These are phyloP conservation scores for Cladosporium sp. DNA, from an alignment of 2,329 filamentous ascomycete species.

Conservation along the genomic window DNA sequence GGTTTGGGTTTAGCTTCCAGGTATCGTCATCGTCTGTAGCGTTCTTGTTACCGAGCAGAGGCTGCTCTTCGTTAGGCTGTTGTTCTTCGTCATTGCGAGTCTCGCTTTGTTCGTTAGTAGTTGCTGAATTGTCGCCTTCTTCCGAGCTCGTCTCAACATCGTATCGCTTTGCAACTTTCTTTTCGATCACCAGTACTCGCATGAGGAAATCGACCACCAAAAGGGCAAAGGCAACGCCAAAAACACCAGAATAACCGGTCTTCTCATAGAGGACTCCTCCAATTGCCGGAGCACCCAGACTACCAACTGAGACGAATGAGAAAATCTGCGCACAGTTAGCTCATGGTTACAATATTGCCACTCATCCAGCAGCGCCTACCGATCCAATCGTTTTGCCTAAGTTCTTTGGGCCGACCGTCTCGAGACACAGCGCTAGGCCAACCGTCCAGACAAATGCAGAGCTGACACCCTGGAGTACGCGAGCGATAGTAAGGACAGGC, in stretches of 20 bases:
- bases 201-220: conserved; percentile 60
- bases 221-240: conserved; percentile 56
- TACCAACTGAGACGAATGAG: conserved; percentile 59
- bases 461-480: conserved; percentile 59
- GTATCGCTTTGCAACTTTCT: conserved; percentile 52
- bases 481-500: conserved; percentile 51
- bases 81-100: not conserved
- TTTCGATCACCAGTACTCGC: conserved; percentile 63
- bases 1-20: conserved; percentile 48
- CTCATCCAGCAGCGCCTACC: conserved; percentile 34
- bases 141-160: not conserved
- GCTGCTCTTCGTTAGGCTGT: conserved; percentile 38
- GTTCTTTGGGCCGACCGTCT: conserved; percentile 58
- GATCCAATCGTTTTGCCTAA: conserved; percentile 63
- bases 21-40: conserved; percentile 30
- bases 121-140: not conserved
- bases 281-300: conserved; percentile 57
- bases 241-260: conserved; percentile 60
- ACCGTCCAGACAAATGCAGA: conserved; percentile 62
- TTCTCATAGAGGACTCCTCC: conserved; percentile 63
- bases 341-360: not conserved
- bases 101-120: conserved; percentile 2
- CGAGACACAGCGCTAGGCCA: conserved; percentile 58
- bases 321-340: conserved; percentile 46
- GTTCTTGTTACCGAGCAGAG: conserved; percentile 39